phyloP scores from a whole-genome alignment of 176 grass and related monocot genomes.

The Triticum urartu region DNA sequence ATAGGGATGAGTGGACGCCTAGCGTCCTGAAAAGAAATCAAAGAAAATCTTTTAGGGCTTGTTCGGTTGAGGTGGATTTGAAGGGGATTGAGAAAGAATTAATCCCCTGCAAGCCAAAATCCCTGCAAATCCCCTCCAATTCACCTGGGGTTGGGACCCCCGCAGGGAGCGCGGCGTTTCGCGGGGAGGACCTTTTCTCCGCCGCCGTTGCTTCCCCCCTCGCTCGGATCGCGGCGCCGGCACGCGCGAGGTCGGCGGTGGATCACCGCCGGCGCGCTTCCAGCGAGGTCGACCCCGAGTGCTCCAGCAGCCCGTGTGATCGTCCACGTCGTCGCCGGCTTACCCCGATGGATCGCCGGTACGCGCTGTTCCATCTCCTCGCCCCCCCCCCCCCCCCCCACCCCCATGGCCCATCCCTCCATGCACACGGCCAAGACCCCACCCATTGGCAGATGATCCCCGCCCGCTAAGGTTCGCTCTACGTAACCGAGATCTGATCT shows the following conservation, averaged over 20 bases:
- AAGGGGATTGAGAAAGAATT: no score
- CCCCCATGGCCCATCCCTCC: background rate
- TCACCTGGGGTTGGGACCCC: no score
- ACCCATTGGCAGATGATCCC: constrained; percentile 31
- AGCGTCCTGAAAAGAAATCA: no score
- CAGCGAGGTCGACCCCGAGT: background rate
- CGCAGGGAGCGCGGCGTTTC: background rate
- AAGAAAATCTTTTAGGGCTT: no score
- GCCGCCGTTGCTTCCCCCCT: background rate
- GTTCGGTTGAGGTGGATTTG: no score
- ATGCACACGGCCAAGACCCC: background rate
- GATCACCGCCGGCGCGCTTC: background rate
- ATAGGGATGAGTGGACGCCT: no score
- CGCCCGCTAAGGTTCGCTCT: background rate
- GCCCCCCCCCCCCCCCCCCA: background rate
- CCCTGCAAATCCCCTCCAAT: no score
- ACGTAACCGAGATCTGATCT: background rate
- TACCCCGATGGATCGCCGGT: background rate
- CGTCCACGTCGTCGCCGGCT: background rate
- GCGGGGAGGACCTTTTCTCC: background rate
- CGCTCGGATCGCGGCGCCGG: background rate
- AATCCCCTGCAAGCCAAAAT: no score
- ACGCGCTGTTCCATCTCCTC: background rate
- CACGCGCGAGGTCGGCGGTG: background rate
- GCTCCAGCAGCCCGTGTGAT: background rate